Evolutionary conservation across 176 grass and related monocot species (phyloP), one percentile per base, ranked within the genome.

Genomic region (Aegilops bicornis): DNA sequence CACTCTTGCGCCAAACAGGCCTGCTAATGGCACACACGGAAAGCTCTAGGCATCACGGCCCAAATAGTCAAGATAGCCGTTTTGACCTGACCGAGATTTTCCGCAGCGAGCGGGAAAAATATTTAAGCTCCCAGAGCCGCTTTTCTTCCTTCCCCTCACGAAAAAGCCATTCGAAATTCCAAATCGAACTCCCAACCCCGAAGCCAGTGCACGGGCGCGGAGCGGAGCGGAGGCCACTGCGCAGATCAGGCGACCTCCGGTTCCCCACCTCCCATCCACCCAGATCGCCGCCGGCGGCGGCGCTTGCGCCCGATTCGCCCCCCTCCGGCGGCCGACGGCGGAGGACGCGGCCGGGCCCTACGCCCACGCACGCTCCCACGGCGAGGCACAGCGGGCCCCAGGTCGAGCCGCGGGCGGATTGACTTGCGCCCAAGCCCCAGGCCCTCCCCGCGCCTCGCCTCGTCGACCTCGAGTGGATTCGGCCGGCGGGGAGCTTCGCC

Each of bases 41-140:
- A 50, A 50, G 14, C 47, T 50, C 48, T 50, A 50, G 48, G 48
- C 48, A 52, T 52, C 0, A 52, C 48, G 48, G 54, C 54, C 54
- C 54, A 58, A 58, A 1, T 7, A 58, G 0, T 58, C 19, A 8
- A 58, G 54, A 20, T 58, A 58, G 54, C 54, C 54, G 54, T 58
- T 58, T 58, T 58, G 54, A 58, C 54, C 54, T 58, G 0, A 22
- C 0, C 54, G 54, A 8, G 54, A 58, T 63, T 87, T 14, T 29
- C 20, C 73, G 25, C 29, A 48, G 30, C 83, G 24, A 79, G 85
- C 85, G 85, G 66, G 77, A 61, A 81, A 87, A 87, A 47, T 74
- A 80, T 73, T 73, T 69, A 86, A 79, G 23, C 72, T 31, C 43
- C 8, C 12, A 54, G 1, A 15, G 42, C 72, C 1, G 1, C 23